Evolutionary conservation across 1,284 basidiomycete species (phyloP).

Genomic region (Rhizoctonia solani): DNA sequence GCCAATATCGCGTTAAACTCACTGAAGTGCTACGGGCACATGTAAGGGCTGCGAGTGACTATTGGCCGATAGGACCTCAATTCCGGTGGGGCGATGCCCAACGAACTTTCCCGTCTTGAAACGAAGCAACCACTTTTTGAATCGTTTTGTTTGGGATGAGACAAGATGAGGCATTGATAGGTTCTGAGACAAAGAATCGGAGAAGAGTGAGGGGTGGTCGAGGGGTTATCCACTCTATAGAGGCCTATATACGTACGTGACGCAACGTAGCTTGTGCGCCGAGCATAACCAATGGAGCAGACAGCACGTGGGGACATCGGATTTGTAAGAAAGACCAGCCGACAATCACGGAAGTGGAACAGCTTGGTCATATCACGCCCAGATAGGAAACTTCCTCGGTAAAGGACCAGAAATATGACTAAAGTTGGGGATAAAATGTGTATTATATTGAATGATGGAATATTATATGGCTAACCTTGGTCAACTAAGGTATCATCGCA

Average conservation of each 20-base stretch:
- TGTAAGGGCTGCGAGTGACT: not conserved
- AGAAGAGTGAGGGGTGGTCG: not conserved
- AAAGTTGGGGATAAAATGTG: not conserved
- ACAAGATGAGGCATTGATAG: conserved; percentile 13
- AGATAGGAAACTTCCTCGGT: not conserved
- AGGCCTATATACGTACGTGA: too few relatives aligned
- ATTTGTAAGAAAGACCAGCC: conserved; percentile 21
- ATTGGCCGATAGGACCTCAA: not conserved
- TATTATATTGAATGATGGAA: not conserved
- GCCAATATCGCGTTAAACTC: not conserved
- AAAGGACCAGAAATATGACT: not conserved
- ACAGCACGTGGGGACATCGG: conserved; percentile 17
- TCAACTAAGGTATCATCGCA: conserved; percentile 10
- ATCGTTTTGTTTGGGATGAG: conserved; percentile 29
- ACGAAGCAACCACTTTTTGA: conserved; percentile 29
- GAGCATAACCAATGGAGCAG: conserved; percentile 13
- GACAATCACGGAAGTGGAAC: conserved; percentile 9
- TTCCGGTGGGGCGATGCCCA: not conserved
- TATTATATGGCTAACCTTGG: not conserved
- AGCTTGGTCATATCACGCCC: not conserved
- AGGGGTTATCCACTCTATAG: not conserved
- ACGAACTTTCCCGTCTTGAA: conserved; percentile 6
- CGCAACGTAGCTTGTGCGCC: too few relatives aligned
- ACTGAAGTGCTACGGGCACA: not conserved
- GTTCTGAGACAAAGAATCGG: not conserved